Base-by-base conservation (phyloP, 768 basidiomycete genomes). In the Scleroderma bovista region DNA sequence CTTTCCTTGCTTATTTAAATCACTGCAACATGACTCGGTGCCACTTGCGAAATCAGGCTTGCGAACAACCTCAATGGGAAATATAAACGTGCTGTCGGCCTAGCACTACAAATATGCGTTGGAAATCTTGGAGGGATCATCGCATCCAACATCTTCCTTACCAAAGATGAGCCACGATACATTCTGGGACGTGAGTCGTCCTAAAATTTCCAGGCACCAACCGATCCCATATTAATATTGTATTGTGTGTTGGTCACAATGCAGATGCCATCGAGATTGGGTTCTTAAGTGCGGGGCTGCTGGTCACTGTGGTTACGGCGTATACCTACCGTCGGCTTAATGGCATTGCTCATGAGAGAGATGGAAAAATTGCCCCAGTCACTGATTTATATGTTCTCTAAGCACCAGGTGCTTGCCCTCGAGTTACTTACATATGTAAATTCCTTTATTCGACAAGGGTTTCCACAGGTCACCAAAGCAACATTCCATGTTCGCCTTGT, bases 81-180 rank as follows among this genome's bases (percentile, higher is more conserved):
- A 31, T 48, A 48, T 22, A 48, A 48, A 20, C 47, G 47, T 29
- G 47, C 26, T 10, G 47, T 31, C 8, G 47, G 47, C n/a, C 17
- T 41, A 24, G 47, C 47, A 17, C 16, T 48, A 5, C 47, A 48
- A 53, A 36, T 41, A 39, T 55, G 55, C 50, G 46, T 61, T 74
- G 81, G 81, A 24, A 84, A 84, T 59, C 76, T 84, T 51, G 70
- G 44, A 19, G 44, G 44, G n/a, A 44, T 44, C 31, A 12, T 44
- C 9, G 44, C 29, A 20, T 32, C 29, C 20, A 82, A 81, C 54
- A 77, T 85, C 13, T 85, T 78, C 59, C 73, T 81, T 15, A 58
- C 76, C 0, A 68, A 72, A 52, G 84, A 85, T 55, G 66, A 70
- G 10, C 83, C 83, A 6, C 72, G 79, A 3, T 86, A 77, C 58